Conservation (phyloP, 2,329 filamentous ascomycete species). For the Ceratocystis cacaofunesta region DNA sequence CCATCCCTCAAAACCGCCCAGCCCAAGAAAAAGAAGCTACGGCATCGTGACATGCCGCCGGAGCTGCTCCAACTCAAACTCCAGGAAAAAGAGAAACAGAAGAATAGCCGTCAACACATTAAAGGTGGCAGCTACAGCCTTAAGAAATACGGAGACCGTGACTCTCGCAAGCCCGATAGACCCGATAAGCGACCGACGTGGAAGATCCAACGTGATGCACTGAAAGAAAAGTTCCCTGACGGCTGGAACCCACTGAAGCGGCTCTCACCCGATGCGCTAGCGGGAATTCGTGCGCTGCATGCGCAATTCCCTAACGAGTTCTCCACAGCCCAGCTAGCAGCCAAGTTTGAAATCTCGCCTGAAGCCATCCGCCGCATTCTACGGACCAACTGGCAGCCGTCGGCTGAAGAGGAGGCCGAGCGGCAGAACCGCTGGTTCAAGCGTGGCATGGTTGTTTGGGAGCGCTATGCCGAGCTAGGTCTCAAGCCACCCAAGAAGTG, state of each 20-base stretch:
- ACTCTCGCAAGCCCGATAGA: background rate
- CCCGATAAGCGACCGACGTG: slow-evolving; percentile 34
- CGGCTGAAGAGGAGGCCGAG: slow-evolving; percentile 38
- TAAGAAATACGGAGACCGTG: background rate
- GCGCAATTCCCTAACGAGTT: slow-evolving; percentile 62
- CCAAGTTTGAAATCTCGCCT: slow-evolving; percentile 70
- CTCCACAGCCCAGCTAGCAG: slow-evolving; percentile 56
- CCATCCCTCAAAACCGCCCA: slow-evolving; percentile 5
- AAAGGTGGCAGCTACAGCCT: background rate
- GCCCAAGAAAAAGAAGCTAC: slow-evolving; percentile 9
- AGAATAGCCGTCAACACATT: background rate
- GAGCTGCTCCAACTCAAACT: background rate
- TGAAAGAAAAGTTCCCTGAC: slow-evolving; percentile 64
- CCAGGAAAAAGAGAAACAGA: background rate
- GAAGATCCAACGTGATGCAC: slow-evolving; percentile 59
- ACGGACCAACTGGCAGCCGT: slow-evolving; percentile 59
- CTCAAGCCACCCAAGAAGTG: slow-evolving; percentile 46
- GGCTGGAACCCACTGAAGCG: slow-evolving; percentile 74
- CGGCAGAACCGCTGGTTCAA: slow-evolving; percentile 47
- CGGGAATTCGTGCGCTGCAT: slow-evolving; percentile 77
- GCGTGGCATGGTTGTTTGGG: slow-evolving; percentile 46
- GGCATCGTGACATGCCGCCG: background rate
- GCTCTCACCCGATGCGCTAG: slow-evolving; percentile 78
- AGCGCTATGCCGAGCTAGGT: slow-evolving; percentile 43
- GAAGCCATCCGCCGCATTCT: slow-evolving; percentile 82